Evolutionary conservation across 2,329 filamentous ascomycete species (phyloP), one percentile per base, ranked within the genome.

Genomic region (Trichoderma atroviride): DNA sequence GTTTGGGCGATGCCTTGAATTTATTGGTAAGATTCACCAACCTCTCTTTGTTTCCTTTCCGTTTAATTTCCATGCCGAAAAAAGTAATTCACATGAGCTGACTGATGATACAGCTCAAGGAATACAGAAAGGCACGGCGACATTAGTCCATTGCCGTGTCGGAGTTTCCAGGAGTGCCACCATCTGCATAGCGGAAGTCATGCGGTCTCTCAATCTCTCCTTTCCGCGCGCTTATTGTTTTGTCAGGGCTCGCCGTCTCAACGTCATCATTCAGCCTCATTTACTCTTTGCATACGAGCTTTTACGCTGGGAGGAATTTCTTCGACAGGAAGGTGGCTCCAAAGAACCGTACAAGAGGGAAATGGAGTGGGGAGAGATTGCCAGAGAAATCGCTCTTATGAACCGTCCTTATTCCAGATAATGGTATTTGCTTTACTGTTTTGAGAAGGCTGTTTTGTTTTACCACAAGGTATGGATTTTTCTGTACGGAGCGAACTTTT

Each of bases 131-230:
- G 91, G 91, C 35, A 92, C 88, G 5, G 93, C 95, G 29, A 98
- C 96, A 0, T 85, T 99, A 69, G 96, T 99, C 19, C 96, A 99
- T 79, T 99, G 96, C 78, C 91, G 96, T 22, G 96, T 99, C 9
- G 96, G 96, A 59, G 96, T 99, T 67, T 97, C 94, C 62, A 89
- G 96, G 63, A 97, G 93, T 72, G 96, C 96, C 14, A 99, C 95
- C 1, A 97, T 99, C 71, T 98, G 96, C 78, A 99, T 99, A 75
- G 96, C 96, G n/a, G 94, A 98, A 80, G 93, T 98, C 43, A 99
- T 99, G 96, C 89, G 91, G 43, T 85, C 91, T 31, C 81, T 93
- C 74, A 85, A 88, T 27, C 82, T 97, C 73, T 96, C 93, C 0
- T 95, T 98, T 75, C 94, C 96, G 14, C 88, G 92, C 68, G 96